These are phyloP conservation scores for Chrysoporthe puriensis DNA, from an alignment of 2,329 filamentous ascomycete species.

Conservation along the genomic window DNA sequence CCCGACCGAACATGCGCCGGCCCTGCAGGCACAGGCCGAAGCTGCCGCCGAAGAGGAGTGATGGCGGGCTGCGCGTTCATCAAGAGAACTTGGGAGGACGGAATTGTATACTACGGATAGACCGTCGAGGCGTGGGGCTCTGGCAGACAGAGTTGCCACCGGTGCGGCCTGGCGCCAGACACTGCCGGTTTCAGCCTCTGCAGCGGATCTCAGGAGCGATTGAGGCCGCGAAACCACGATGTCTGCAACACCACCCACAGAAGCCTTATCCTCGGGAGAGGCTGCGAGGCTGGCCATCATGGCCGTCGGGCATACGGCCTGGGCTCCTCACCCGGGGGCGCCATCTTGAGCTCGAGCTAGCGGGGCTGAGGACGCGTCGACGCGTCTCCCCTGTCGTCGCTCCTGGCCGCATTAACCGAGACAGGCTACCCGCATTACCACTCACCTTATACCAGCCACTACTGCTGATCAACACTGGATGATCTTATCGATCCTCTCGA, in stretches of 20 bases:
- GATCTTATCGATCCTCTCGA: not conserved
- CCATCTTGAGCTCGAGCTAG: not conserved
- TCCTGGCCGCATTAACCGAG: not conserved
- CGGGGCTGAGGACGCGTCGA: conserved; percentile 6
- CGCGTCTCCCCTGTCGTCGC: conserved; percentile 5
- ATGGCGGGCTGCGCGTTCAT: conserved; percentile 6
- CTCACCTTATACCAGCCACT: not conserved
- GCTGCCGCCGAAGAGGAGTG: conserved; percentile 47
- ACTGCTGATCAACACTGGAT: not conserved
- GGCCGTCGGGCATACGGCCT: not conserved
- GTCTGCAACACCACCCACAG: not conserved
- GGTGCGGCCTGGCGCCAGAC: not conserved
- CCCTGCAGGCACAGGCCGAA: conserved; percentile 64
- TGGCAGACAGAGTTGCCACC: not conserved
- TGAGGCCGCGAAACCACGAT: not conserved
- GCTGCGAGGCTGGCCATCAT: not conserved
- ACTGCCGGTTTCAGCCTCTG: conserved; percentile 13
- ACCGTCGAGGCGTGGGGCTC: not conserved
- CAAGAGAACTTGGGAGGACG: not conserved
- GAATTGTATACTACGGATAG: not conserved
- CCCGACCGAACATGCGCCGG: conserved; percentile 75
- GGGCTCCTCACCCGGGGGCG: not conserved
- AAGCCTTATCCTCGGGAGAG: not conserved
- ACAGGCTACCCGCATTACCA: not conserved
- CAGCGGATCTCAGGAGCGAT: not conserved